Base-by-base conservation (phyloP, 2,329 filamentous ascomycete species). In the Penicillium sp. region DNA sequence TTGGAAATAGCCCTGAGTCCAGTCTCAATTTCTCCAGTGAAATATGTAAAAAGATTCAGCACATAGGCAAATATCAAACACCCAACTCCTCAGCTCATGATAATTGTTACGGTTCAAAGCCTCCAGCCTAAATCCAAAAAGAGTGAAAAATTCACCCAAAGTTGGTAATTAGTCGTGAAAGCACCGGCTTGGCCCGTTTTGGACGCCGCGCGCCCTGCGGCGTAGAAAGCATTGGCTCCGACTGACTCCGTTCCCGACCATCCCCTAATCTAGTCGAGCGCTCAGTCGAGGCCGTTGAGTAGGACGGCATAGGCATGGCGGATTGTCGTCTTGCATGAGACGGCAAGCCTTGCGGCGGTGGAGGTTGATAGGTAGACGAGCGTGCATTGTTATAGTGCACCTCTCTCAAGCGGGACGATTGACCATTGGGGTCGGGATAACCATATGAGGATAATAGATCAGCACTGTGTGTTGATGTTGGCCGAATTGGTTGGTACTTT, bases 131-230 rank as follows among this genome's bases (percentile, higher is more conserved):
- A 46, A 42, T 48, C n/a, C 12, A 6, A 23, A 18, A 3, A 27
- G 24, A 28, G 9, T 28, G 6, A 42, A 43, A 38, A 20, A 37
- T 31, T 57, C 56, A 62, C 27, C 56, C 50, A 40, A 68, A 64
- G 46, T 67, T 67, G 24, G 68, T 71, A 45, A 71, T 63, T 46
- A 71, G 47, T 41, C 61, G 62, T 24, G 68, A 66, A 24, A 71
- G 47, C 8, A 67, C 65, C 13, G 68, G 68, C 42, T 68, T 71
- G 28, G 66, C 60, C 37, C 56, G 58, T 45, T 44, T 29, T 44
- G 46, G 28, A 24, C 44, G 20, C 38, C 31, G 33, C 8, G 33
- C 18, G 15, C 15, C 33, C 15, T 33, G 32, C 15, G 44, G 31
- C 25, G 33, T 44, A 43, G 46, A 43, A 43, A 37, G 51, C 50